phyloP scores from a whole-genome alignment of 83 land plant genomes.

The Picea mariana region DNA sequence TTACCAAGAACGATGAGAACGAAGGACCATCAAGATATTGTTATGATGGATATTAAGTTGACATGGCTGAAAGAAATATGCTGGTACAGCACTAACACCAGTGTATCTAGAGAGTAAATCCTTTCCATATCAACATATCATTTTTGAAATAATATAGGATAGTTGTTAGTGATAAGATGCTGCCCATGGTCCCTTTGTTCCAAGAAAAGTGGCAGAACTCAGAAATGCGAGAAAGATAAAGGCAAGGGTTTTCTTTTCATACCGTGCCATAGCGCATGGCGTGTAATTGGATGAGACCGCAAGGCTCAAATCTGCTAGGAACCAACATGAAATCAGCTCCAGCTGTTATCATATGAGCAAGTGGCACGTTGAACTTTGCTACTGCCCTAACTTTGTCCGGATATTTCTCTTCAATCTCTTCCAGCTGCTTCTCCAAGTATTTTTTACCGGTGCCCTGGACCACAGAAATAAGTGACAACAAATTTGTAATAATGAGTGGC shows the following conservation, averaged over 20 bases:
- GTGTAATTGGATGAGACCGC: constrained; percentile 95
- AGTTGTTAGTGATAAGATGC: background rate
- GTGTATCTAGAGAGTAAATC: no score
- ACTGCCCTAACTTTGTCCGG: constrained; percentile 82
- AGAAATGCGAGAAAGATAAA: background rate
- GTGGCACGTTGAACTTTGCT: constrained; percentile 71
- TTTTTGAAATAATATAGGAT: no score
- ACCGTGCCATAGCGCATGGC: constrained; percentile 96
- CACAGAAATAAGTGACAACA: background rate
- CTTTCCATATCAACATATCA: no score
- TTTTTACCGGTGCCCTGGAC: constrained; percentile 95
- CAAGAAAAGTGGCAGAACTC: background rate
- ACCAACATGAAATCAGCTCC: constrained; percentile 80
- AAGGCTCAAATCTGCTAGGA: constrained; percentile 95
- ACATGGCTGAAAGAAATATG: background rate
- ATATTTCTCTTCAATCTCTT: constrained; percentile 59
- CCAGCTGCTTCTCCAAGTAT: constrained; percentile 74
- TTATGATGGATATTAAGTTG: background rate
- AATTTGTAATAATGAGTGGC: background rate
- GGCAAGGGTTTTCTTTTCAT: constrained; percentile 1
- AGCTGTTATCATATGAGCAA: constrained; percentile 86
- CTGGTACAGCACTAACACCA: background rate
- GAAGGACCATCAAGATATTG: background rate
- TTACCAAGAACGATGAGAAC: no score
- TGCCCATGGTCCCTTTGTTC: background rate